These are phyloP conservation scores for Letharia columbiana DNA, from an alignment of 495 filamentous ascomycete species.

Conservation along the genomic window DNA sequence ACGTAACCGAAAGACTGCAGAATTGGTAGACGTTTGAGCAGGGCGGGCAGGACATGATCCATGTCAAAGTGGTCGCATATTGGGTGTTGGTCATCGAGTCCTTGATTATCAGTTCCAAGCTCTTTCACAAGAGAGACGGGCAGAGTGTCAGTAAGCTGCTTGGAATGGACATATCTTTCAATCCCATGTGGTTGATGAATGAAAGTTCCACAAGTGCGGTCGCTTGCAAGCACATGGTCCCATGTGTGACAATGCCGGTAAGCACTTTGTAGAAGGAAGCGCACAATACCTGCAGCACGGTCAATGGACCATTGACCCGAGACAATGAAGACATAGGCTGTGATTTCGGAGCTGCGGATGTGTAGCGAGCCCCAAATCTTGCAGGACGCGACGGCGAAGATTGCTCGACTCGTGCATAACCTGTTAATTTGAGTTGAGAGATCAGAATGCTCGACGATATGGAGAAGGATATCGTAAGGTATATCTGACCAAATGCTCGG, in stretches of 20 bases:
- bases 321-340: not conserved
- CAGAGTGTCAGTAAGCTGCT: not conserved
- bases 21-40: not conserved
- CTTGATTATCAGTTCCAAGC: not conserved
- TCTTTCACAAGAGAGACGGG: not conserved
- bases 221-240: not conserved
- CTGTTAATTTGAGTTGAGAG: conserved; percentile 1
- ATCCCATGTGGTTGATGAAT: not conserved
- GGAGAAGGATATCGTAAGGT: not conserved
- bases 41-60: not conserved
- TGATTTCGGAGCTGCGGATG: not conserved
- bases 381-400: not conserved
- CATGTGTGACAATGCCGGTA: not conserved
- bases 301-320: not conserved
- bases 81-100: not conserved
- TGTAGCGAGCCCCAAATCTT: not conserved
- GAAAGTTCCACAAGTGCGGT: not conserved
- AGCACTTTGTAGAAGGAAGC: not conserved
- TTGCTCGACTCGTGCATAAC: not conserved
- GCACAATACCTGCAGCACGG: not conserved
- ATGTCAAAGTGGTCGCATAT: not conserved
- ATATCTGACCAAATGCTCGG: not conserved
- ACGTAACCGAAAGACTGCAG: not conserved
- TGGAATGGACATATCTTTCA: not conserved
- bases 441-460: conserved; percentile 3